Conservation (phyloP, 306 rosid species). For the Acacia acuminata region DNA sequence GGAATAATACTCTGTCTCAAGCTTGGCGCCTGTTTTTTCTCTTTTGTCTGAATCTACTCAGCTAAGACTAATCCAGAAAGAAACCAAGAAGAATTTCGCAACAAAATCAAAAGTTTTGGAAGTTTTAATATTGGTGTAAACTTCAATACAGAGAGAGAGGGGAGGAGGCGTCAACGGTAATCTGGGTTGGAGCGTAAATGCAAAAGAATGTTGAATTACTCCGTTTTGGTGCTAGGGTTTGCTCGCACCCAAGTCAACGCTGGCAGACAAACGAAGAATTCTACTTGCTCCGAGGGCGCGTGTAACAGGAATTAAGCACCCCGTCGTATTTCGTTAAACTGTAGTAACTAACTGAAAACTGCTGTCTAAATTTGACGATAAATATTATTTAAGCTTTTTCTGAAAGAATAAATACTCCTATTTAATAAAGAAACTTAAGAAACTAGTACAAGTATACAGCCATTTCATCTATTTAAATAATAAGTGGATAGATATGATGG, state of each 20-base stretch:
- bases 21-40: neutral
- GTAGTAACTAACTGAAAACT: neutral
- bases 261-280: neutral
- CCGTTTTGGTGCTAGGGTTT: slow-evolving; percentile 24
- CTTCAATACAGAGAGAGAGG: neutral
- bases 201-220: neutral
- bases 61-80: neutral
- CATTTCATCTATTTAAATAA: neutral
- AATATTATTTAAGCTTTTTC: neutral
- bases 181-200: slow-evolving; percentile 16
- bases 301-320: neutral
- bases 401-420: neutral
- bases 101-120: neutral
- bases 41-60: slow-evolving; percentile 3
- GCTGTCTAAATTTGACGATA: neutral
- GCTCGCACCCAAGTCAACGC: slow-evolving; percentile 32
- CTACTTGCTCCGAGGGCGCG: slow-evolving; percentile 40
- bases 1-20: neutral
- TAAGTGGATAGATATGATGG: neutral
- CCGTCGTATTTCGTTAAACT: neutral
- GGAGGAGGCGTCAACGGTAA: neutral
- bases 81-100: neutral
- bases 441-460: neutral
- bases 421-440: too few relatives aligned
- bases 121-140: neutral